Conservation (phyloP, 2,329 filamentous ascomycete species). For the Talaromyces sp. region DNA sequence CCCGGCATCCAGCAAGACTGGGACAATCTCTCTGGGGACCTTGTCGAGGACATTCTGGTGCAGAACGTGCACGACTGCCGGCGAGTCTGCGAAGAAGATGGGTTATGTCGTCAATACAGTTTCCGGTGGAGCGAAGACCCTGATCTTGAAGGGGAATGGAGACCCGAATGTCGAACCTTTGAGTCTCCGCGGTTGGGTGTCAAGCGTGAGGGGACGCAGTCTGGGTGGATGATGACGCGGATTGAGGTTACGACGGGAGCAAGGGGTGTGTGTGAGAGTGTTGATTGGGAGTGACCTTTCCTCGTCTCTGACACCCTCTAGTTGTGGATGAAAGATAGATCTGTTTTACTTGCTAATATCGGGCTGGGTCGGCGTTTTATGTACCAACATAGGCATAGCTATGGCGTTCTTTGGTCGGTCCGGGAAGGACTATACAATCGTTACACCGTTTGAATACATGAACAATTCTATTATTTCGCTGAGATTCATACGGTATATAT, state of each 20-base stretch:
- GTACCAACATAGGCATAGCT: constrained; percentile 20
- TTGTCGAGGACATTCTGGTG: constrained; percentile 31
- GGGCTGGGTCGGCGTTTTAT: background rate
- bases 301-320: background rate
- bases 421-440: constrained; percentile 10
- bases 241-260: constrained; percentile 23
- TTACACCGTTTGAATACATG: background rate
- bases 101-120: constrained; percentile 32
- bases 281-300: constrained; percentile 50
- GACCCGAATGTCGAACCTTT: constrained; percentile 31
- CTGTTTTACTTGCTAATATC: background rate
- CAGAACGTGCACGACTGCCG: constrained; percentile 35
- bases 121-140: constrained; percentile 30
- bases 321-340: background rate
- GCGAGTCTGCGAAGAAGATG: constrained; percentile 28
- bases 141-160: background rate
- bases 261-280: constrained; percentile 32
- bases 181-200: constrained; percentile 33
- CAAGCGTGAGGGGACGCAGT: constrained; percentile 26
- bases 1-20: constrained; percentile 30
- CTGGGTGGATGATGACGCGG: constrained; percentile 35
- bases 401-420: constrained; percentile 16
- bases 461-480: background rate
- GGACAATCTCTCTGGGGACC: constrained; percentile 36
- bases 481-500: background rate